phyloP scores from a whole-genome alignment of 1,284 basidiomycete species.

The Athelia psychrophila region DNA sequence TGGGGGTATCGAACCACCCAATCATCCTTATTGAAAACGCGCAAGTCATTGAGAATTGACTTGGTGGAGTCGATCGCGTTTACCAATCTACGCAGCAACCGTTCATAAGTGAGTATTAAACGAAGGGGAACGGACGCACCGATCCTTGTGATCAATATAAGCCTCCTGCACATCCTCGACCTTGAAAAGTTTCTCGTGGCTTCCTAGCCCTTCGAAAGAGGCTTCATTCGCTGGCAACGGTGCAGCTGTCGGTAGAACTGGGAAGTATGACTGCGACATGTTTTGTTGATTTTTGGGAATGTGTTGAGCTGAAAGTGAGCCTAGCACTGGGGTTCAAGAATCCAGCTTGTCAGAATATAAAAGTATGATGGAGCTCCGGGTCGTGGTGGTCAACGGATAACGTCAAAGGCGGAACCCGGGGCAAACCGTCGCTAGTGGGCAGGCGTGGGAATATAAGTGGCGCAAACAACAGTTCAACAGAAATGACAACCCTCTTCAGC shows the following conservation, averaged over 20 bases:
- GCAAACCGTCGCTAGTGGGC: too few species aligned
- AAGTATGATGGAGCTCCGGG: too few species aligned
- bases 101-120: constrained; percentile 1
- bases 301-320: too few species aligned
- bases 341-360: too few species aligned
- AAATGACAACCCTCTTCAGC: too few species aligned
- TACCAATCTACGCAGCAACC: constrained; percentile 53
- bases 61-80: constrained; percentile 73
- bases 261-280: constrained; percentile 45
- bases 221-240: constrained; percentile 29
- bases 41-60: constrained; percentile 68
- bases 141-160: constrained; percentile 69
- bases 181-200: constrained; percentile 24
- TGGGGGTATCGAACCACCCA: constrained; percentile 90
- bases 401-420: too few species aligned
- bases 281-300: constrained; percentile 4
- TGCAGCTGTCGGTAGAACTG: constrained; percentile 22
- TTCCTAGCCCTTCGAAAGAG: constrained; percentile 8
- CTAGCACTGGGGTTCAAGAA: too few species aligned
- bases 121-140: constrained; percentile 38
- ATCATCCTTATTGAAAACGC: constrained; percentile 79
- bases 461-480: too few species aligned
- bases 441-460: too few species aligned
- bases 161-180: constrained; percentile 71
- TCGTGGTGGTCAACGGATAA: too few species aligned